Conservation (phyloP, 306 rosid species). For the Myrica gale region DNA sequence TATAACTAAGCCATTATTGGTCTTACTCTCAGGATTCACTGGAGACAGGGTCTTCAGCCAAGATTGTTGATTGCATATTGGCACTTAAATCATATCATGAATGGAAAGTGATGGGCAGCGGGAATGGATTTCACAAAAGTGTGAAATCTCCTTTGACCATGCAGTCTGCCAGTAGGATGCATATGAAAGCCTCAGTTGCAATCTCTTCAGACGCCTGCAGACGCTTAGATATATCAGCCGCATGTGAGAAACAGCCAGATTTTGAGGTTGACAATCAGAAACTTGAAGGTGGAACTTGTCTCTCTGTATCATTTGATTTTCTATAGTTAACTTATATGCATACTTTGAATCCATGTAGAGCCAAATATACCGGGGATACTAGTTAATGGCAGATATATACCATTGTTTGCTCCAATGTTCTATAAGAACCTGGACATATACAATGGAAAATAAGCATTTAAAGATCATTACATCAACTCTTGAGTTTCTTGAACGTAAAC, state of each 20-base stretch:
- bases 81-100: conserved; percentile 68
- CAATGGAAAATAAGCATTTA: background rate
- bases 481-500: background rate
- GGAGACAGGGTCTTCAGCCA: conserved; percentile 66
- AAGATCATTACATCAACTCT: background rate
- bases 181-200: conserved; percentile 48
- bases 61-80: conserved; percentile 84
- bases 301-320: conserved; percentile 14
- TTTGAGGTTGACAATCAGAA: conserved; percentile 35
- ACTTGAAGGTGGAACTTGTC: conserved; percentile 56
- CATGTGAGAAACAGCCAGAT: conserved; percentile 42
- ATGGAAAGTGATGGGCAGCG: conserved; percentile 50
- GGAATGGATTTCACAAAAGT: conserved; percentile 48
- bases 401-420: background rate
- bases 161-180: conserved; percentile 52
- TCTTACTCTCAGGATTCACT: conserved; percentile 59
- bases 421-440: background rate
- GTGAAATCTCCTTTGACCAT: conserved; percentile 63
- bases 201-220: conserved; percentile 59
- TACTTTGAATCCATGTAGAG: background rate
- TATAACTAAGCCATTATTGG: conserved; percentile 19
- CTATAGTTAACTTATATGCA: background rate
- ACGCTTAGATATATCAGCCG: conserved; percentile 64
- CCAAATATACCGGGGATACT: background rate
- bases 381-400: background rate